These are phyloP conservation scores for Aurinia saxatilis DNA, from an alignment of 345 rosid genomes.

Conservation along the genomic window DNA sequence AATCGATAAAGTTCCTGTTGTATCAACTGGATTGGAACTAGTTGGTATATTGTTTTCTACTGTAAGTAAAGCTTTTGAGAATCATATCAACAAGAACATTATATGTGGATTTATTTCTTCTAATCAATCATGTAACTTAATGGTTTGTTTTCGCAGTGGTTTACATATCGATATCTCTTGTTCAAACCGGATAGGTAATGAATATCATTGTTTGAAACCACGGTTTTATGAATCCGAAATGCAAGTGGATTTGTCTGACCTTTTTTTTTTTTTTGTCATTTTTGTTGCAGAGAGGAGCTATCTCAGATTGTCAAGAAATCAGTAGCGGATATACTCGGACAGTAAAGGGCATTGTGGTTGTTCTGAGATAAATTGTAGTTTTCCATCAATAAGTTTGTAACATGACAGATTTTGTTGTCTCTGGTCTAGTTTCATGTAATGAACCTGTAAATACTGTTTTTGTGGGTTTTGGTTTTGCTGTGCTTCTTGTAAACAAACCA, in stretches of 20 bases:
- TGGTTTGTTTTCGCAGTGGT: slow-evolving; percentile 55
- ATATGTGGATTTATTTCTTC: neutral
- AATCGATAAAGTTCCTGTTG: slow-evolving; percentile 69
- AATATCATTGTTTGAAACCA: neutral
- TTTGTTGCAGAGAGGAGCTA: slow-evolving; percentile 63
- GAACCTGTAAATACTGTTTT: slow-evolving; percentile 14
- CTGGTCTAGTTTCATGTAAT: neutral
- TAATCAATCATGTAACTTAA: neutral
- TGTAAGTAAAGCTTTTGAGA: slow-evolving; percentile 35
- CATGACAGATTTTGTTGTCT: slow-evolving; percentile 9
- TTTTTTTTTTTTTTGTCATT: neutral
- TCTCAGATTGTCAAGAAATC: slow-evolving; percentile 53
- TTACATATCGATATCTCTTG: slow-evolving; percentile 79
- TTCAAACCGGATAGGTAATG: slow-evolving; percentile 76
- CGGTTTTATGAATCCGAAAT: neutral
- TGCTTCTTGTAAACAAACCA: neutral
- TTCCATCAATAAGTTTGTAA: slow-evolving; percentile 8
- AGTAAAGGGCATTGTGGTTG: slow-evolving; percentile 31
- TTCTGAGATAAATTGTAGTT: slow-evolving; percentile 11
- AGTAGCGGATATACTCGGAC: slow-evolving; percentile 54
- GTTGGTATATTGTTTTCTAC: slow-evolving; percentile 69
- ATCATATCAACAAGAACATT: neutral
- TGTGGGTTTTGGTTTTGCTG: slow-evolving; percentile 17
- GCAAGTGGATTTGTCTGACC: neutral
- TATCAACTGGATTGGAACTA: slow-evolving; percentile 60